A percentile compares a stretch with the other conserved stretches of the same genome.
phyloP scores from a whole-genome alignment of 1,139 yeast genomes.

The Pneumocystis oryctolagi region DNA sequence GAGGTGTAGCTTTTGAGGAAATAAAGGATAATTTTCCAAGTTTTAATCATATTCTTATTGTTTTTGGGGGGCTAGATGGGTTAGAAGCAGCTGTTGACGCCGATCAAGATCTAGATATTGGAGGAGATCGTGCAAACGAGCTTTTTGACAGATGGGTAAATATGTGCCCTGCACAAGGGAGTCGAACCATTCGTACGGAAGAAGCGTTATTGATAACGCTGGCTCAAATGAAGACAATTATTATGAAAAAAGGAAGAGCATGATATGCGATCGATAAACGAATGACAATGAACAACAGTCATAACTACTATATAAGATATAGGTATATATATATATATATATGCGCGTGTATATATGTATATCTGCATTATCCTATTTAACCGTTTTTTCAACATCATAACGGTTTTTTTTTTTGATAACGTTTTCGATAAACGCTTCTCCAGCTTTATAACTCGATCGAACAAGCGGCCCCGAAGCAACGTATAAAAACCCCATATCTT shows the following conservation, averaged over 20 bases:
- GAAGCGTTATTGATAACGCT: slow-evolving; percentile 11
- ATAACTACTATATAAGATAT: too few relatives aligned
- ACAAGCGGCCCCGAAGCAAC: slow-evolving; percentile 97
- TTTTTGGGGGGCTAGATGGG: slow-evolving; percentile 11
- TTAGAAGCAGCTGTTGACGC: slow-evolving; percentile 8
- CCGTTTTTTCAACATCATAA: too few relatives aligned
- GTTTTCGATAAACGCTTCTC: slow-evolving; percentile 93
- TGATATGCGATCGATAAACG: background rate
- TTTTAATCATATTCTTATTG: slow-evolving; percentile 10
- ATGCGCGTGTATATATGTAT: too few relatives aligned
- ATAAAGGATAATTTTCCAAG: slow-evolving; percentile 4
- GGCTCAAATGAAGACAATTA: background rate
- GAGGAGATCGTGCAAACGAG: slow-evolving; percentile 7
- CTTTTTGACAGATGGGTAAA: slow-evolving; percentile 13
- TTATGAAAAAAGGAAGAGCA: background rate
- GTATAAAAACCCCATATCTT: slow-evolving; percentile 82
- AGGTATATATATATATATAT: too few relatives aligned
- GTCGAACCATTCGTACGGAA: slow-evolving; percentile 9
- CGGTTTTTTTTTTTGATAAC: slow-evolving; percentile 73
- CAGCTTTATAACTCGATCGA: slow-evolving; percentile 93
- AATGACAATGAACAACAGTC: too few relatives aligned
- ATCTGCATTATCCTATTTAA: too few relatives aligned
- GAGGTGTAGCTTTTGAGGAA: slow-evolving; percentile 6
- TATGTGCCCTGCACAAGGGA: slow-evolving; percentile 8
- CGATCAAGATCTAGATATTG: slow-evolving; percentile 6